Evolutionary conservation across 2,329 filamentous ascomycete genomes (phyloP), one percentile per base, ranked within the genome.

Genomic region (Neofusicoccum umdonicola): DNA sequence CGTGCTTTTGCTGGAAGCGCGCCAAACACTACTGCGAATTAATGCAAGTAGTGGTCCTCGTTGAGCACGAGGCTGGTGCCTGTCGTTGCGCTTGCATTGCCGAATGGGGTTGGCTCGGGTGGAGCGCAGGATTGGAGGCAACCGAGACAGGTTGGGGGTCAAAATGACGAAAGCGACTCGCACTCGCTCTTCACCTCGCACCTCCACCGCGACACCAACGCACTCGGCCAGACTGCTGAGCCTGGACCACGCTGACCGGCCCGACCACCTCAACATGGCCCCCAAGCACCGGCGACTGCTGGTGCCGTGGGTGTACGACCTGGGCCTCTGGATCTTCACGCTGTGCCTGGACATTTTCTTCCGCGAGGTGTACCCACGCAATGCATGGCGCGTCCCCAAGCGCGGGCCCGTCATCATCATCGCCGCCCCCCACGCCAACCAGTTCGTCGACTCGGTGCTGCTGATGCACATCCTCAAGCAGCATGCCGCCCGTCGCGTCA

Each of bases 301-400:
- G 41, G 57, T 65, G 45, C 64, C 60, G 27, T 67, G 65, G 65
- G 42, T 64, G 31, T 64, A 61, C 37, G 54, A 65, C 35, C 31
- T 61, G 7, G 41, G 42, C 31, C 39, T 60, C 31, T 60, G 41
- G 27, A 37, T 64, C 51, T 65, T 65, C 54, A 47, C 63, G 8
- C 42, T 65, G 8, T 61, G 52, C 63, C 54, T 66, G 42, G 64
- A 66, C 31, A 45, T 66, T n/a, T 66, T 66, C 50, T 66, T 66
- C 42, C 63, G 65, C 19, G 65, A 66, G 39, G 37, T 66, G 17
- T 61, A 66, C 41, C 56, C 56, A 9, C 56, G 42, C 17, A 47
- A 60, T 17, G 56, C 56, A 9, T 47, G 41, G 56, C 47, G 44
- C 15, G 44, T 66, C 4, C 64, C 64, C 22, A 44, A 48, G 35